Evolutionary conservation across 2,329 filamentous ascomycete species (phyloP).

Genomic region (Sporothrix mexicana): DNA sequence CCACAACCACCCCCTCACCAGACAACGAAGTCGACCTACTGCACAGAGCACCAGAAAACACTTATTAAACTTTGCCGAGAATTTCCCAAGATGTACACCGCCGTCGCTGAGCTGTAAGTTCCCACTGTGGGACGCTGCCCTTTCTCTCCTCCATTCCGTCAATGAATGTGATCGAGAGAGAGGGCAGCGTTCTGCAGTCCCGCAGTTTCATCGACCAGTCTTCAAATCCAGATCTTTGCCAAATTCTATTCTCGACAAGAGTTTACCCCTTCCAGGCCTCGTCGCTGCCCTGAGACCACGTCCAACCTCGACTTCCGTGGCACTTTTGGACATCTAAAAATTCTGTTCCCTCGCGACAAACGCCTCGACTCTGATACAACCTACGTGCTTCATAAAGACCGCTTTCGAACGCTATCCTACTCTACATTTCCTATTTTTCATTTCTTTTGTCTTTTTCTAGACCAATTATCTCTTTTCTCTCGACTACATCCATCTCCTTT

Average conservation of each 20-base stretch:
- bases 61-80: slow-evolving; percentile 71
- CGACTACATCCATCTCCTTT: neutral
- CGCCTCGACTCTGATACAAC: slow-evolving; percentile 48
- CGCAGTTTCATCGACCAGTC: slow-evolving; percentile 80
- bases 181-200: slow-evolving; percentile 71
- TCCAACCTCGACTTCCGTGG: slow-evolving; percentile 34
- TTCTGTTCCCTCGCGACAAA: slow-evolving; percentile 34
- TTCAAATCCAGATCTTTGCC: slow-evolving; percentile 54
- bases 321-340: slow-evolving; percentile 26
- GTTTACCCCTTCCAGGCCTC: slow-evolving; percentile 61
- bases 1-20: slow-evolving; percentile 48
- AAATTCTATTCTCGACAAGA: slow-evolving; percentile 67
- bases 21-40: slow-evolving; percentile 71
- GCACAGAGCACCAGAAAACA: slow-evolving; percentile 45
- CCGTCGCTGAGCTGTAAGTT: slow-evolving; percentile 91
- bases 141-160: slow-evolving; percentile 41
- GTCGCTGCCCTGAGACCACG: slow-evolving; percentile 48
- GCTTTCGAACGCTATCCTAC: neutral
- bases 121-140: slow-evolving; percentile 74
- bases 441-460: slow-evolving; percentile 35
- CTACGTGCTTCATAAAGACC: slow-evolving; percentile 30
- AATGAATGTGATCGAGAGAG: slow-evolving; percentile 43
- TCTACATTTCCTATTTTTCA: slow-evolving; percentile 6
- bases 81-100: slow-evolving; percentile 68
- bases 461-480: neutral